A percentile compares a stretch with the other conserved stretches of the same genome.
Evolutionary conservation across 2,329 filamentous ascomycete species (phyloP).

Genomic region (Fusarium sp.): DNA sequence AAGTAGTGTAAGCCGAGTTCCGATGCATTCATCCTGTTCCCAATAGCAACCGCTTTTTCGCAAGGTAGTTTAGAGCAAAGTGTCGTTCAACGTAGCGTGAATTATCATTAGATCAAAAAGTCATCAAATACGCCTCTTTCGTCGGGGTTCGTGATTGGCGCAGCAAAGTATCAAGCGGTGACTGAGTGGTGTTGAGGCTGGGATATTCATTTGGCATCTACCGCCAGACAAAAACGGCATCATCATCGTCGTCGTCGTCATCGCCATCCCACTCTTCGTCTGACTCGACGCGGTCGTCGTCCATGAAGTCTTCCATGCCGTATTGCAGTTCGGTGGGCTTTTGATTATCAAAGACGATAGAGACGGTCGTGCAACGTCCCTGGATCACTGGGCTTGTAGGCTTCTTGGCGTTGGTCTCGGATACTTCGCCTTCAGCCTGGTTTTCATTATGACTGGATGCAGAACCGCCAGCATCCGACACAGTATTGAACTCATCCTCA

Average conservation of each 20-base stretch:
- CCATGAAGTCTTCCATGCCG: conserved; percentile 75
- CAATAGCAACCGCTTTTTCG: background rate
- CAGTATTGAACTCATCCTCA: conserved; percentile 52
- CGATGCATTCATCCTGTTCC: background rate
- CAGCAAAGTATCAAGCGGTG: background rate
- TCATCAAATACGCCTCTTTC: no score
- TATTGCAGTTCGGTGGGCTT: conserved; percentile 74
- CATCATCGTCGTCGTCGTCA: conserved; percentile 58
- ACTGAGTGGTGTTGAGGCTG: background rate
- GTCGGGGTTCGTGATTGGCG: no score
- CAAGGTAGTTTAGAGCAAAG: background rate
- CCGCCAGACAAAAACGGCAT: conserved; percentile 45
- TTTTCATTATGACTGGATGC: conserved; percentile 13
- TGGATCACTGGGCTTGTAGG: conserved; percentile 67
- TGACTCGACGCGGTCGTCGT: conserved; percentile 64
- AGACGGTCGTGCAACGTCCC: conserved; percentile 74
- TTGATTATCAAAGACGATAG: conserved; percentile 79
- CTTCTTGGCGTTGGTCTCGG: conserved; percentile 10
- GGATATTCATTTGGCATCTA: conserved; percentile 1
- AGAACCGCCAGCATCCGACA: conserved; percentile 24
- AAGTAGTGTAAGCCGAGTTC: background rate
- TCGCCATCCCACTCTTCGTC: conserved; percentile 69
- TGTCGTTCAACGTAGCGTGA: background rate
- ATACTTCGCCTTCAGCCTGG: conserved; percentile 10
- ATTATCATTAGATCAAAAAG: background rate